These are phyloP conservation scores for Acidomyces sp. DNA, from an alignment of 495 filamentous ascomycete genomes.

Conservation along the genomic window DNA sequence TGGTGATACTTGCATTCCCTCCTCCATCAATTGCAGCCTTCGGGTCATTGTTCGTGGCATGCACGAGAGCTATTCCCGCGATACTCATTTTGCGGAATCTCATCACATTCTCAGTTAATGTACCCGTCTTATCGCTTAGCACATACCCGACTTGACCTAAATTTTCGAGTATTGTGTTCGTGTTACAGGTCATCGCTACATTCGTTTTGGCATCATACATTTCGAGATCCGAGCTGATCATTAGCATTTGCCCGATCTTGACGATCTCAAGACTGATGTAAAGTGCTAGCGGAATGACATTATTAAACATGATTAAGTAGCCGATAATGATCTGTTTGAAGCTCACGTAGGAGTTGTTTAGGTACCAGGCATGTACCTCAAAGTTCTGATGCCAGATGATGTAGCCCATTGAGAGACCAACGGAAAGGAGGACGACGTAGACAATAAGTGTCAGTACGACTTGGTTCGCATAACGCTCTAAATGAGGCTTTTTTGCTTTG, in stretches of 20 bases:
- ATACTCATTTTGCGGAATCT: conserved; percentile 75
- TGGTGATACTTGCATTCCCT: neutral
- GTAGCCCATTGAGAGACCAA: conserved; percentile 75
- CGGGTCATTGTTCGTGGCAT: neutral
- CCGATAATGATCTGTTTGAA: conserved; percentile 71
- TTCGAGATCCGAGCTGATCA: conserved; percentile 61
- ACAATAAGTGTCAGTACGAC: conserved; percentile 75
- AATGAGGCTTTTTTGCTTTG: conserved; percentile 73
- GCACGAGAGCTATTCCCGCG: conserved; percentile 65
- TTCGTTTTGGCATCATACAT: conserved; percentile 84
- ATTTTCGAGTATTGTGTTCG: conserved; percentile 91
- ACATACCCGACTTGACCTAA: conserved; percentile 73
- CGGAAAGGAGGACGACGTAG: conserved; percentile 63
- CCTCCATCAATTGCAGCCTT: too few species aligned
- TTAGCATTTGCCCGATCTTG: conserved; percentile 76
- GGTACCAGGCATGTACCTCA: conserved; percentile 63
- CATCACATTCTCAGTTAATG: conserved; percentile 86
- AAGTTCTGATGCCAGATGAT: conserved; percentile 54
- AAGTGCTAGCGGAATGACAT: conserved; percentile 83
- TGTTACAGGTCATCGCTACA: conserved; percentile 77
- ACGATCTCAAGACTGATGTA: conserved; percentile 95
- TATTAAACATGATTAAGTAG: conserved; percentile 91
- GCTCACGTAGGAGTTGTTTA: conserved; percentile 50
- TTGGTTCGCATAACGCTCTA: conserved; percentile 72
- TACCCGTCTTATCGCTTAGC: conserved; percentile 91